Evolutionary conservation across 2,329 filamentous ascomycete species (phyloP).

Genomic region (Pseudocercospora crystallina): DNA sequence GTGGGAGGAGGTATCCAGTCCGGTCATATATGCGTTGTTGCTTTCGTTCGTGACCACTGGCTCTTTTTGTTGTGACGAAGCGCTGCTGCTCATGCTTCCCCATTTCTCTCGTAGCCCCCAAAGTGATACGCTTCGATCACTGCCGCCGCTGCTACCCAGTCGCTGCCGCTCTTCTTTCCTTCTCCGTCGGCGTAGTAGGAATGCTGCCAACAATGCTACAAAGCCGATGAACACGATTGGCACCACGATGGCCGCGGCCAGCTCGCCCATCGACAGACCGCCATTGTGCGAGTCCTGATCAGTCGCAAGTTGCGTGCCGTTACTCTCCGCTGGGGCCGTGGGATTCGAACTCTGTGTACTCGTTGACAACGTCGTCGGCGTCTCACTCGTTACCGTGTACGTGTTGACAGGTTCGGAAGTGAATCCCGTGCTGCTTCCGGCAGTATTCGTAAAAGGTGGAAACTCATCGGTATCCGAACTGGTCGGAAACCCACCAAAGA

Average conservation of each 20-base stretch:
- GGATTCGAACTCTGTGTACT: slow-evolving; percentile 4
- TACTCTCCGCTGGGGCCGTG: slow-evolving; percentile 3
- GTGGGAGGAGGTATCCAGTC: slow-evolving; percentile 23
- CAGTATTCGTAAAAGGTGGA: background rate
- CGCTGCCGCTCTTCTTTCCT: slow-evolving; percentile 3
- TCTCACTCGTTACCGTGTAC: background rate
- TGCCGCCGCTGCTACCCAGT: slow-evolving; percentile 1
- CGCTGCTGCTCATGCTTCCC: slow-evolving; percentile 18
- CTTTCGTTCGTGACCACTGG: slow-evolving; percentile 11
- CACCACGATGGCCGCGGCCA: slow-evolving; percentile 26
- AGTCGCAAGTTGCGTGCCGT: background rate
- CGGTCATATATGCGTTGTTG: slow-evolving; percentile 25
- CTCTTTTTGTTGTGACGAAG: slow-evolving; percentile 8
- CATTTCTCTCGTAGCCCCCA: slow-evolving; percentile 19
- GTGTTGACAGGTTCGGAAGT: slow-evolving; percentile 2
- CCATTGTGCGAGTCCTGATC: slow-evolving; percentile 7
- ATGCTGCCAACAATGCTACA: slow-evolving; percentile 12
- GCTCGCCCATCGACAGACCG: slow-evolving; percentile 21
- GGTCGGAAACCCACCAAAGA: background rate
- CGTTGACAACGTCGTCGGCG: slow-evolving; percentile 8
- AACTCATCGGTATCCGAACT: background rate
- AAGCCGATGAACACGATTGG: slow-evolving; percentile 23
- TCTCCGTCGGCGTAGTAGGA: slow-evolving; percentile 24
- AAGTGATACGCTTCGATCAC: background rate
- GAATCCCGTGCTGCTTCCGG: background rate